Percentiles rank a stretch among this genome's conserved stretches.
phyloP scores from a whole-genome alignment of 2,329 filamentous ascomycete genomes.

The Byssothecium circinans region DNA sequence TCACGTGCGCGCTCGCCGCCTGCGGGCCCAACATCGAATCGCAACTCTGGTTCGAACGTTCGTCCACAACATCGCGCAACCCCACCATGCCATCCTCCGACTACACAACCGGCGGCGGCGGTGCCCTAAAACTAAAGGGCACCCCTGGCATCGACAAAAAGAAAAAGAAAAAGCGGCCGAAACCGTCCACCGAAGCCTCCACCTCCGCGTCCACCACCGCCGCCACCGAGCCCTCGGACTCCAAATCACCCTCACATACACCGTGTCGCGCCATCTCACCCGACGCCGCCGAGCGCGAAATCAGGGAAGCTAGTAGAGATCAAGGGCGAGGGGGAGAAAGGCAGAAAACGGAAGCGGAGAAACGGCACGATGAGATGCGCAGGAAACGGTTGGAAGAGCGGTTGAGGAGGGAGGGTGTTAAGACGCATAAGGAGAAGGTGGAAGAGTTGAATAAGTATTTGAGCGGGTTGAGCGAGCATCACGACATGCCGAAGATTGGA shows the following conservation, averaged over 20 bases:
- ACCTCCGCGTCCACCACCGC: constrained; percentile 14
- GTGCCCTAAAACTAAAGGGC: constrained; percentile 85
- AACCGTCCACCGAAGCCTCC: constrained; percentile 27
- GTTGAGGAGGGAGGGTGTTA: constrained; percentile 80
- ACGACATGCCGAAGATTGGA: constrained; percentile 76
- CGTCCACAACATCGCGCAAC: constrained; percentile 2
- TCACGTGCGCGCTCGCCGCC: neutral
- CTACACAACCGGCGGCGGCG: constrained; percentile 69
- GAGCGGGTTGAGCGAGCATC: constrained; percentile 89
- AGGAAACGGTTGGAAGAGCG: constrained; percentile 81
- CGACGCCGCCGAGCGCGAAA: constrained; percentile 27
- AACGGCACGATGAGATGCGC: constrained; percentile 76
- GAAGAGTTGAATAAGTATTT: constrained; percentile 95
- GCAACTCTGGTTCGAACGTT: constrained; percentile 3
- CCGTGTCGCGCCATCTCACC: constrained; percentile 40
- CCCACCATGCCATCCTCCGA: constrained; percentile 70
- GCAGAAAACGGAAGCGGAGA: constrained; percentile 82
- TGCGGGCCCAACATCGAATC: neutral
- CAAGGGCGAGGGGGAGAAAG: constrained; percentile 19
- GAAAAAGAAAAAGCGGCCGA: constrained; percentile 54
- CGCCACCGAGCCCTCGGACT: constrained; percentile 13
- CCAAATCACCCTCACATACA: constrained; percentile 24
- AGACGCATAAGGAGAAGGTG: constrained; percentile 95
- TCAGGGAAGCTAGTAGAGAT: constrained; percentile 20
- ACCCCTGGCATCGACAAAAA: constrained; percentile 66